Evolutionary conservation across 2,329 filamentous ascomycete genomes (phyloP).

Genomic region (Coniochaeta prunicola): DNA sequence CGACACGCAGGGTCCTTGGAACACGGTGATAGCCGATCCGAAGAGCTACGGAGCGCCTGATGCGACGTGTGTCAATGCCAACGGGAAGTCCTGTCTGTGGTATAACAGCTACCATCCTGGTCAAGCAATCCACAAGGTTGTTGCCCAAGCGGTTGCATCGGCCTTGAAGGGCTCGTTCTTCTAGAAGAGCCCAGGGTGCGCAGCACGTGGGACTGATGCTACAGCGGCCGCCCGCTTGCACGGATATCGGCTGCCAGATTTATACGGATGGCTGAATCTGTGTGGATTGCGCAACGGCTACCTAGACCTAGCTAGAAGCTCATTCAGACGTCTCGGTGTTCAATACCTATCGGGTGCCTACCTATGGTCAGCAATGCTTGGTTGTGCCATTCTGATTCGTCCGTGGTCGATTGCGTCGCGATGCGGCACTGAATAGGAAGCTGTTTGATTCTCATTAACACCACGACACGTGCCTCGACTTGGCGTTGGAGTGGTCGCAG

Average conservation of each 20-base stretch:
- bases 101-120: constrained; percentile 8
- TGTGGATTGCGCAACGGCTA: not conserved
- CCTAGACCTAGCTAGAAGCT: not conserved
- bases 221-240: not conserved
- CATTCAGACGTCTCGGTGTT: no score
- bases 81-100: constrained; percentile 8
- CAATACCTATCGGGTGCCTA: not conserved
- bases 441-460: not conserved
- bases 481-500: not conserved
- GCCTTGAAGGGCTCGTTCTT: constrained; percentile 5
- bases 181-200: not conserved
- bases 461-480: not conserved
- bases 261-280: not conserved
- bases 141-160: not conserved
- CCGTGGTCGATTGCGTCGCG: not conserved
- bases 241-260: not conserved
- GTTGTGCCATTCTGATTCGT: not conserved
- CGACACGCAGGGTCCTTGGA: constrained; percentile 5
- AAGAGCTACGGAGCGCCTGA: constrained; percentile 10
- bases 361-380: not conserved
- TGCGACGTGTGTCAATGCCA: constrained; percentile 5
- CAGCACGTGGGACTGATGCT: not conserved
- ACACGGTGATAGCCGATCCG: constrained; percentile 7
- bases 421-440: not conserved
- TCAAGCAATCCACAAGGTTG: constrained; percentile 4